These are phyloP conservation scores for Fusarium nisikadoi DNA, from an alignment of 2,329 filamentous ascomycete species.

Conservation along the genomic window DNA sequence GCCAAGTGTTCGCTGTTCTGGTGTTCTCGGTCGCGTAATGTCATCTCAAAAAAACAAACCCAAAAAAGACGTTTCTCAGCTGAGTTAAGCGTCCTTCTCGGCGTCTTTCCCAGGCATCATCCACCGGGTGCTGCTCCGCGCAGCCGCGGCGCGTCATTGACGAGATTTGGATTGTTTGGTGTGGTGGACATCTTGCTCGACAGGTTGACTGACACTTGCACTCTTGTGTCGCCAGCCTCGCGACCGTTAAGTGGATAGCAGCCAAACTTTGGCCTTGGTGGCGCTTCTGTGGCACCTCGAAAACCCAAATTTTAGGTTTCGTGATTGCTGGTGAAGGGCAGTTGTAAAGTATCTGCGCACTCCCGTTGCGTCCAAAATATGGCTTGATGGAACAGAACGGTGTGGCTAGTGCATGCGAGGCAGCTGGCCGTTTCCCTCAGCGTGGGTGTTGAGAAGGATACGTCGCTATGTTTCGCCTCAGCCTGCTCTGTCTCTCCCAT, in stretches of 20 bases:
- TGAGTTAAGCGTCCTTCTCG: slow-evolving; percentile 42
- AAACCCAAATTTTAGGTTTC: slow-evolving; percentile 18
- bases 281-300: slow-evolving; percentile 14
- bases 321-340: slow-evolving; percentile 11
- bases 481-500: slow-evolving; percentile 35
- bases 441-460: slow-evolving; percentile 29
- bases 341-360: slow-evolving; percentile 14
- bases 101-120: slow-evolving; percentile 35
- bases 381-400: slow-evolving; percentile 20
- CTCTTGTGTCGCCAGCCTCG: slow-evolving; percentile 34
- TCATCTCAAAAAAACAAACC: slow-evolving; percentile 17
- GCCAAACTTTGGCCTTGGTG: slow-evolving; percentile 26
- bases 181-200: slow-evolving; percentile 18
- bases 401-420: slow-evolving; percentile 41
- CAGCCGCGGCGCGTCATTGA: slow-evolving; percentile 33
- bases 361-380: background rate
- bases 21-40: slow-evolving; percentile 23
- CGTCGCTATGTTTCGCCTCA: slow-evolving; percentile 43
- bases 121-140: slow-evolving; percentile 32
- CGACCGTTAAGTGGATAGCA: slow-evolving; percentile 28
- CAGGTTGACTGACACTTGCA: slow-evolving; percentile 21
- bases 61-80: slow-evolving; percentile 35
- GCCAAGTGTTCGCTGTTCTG: slow-evolving; percentile 38
- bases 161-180: slow-evolving; percentile 31
- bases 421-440: slow-evolving; percentile 24